Evolutionary conservation across 139 green algal genomes (phyloP).

Genomic region (Choricystis sp.): DNA sequence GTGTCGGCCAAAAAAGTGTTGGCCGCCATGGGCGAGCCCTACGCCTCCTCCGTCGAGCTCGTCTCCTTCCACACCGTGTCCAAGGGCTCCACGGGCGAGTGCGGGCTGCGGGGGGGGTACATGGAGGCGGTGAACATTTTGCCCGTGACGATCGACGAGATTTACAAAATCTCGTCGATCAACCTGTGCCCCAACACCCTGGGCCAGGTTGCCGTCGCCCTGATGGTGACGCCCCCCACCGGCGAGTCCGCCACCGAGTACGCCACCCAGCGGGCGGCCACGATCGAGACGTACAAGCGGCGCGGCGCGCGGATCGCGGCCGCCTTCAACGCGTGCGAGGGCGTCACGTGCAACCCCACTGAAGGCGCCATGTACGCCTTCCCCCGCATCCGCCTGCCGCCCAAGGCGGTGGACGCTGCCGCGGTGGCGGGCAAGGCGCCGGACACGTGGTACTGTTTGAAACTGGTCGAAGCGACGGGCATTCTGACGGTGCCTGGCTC

Average conservation of each 20-base stretch:
- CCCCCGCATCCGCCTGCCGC: conserved; percentile 52
- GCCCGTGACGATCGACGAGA: conserved; percentile 41
- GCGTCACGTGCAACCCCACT: conserved; percentile 69
- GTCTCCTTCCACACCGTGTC: conserved; percentile 69
- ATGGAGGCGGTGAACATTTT: conserved; percentile 76
- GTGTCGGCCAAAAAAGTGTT: conserved; percentile 64
- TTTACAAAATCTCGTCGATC: conserved; percentile 83
- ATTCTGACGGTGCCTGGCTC: conserved; percentile 82
- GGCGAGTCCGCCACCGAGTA: conserved; percentile 62
- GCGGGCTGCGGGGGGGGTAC: conserved; percentile 72
- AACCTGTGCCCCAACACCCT: conserved; percentile 81
- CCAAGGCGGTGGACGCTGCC: conserved; percentile 40
- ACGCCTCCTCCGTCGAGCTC: conserved; percentile 43
- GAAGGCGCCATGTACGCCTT: conserved; percentile 81
- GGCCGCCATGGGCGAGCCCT: conserved; percentile 44
- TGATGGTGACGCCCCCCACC: conserved; percentile 62
- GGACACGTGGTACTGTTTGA: conserved; percentile 86
- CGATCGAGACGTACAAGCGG: conserved; percentile 42
- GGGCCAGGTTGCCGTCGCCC: conserved; percentile 68
- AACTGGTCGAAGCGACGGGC: conserved; percentile 72
- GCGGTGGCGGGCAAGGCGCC: conserved; percentile 58
- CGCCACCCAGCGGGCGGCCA: conserved; percentile 29
- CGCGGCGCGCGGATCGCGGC: conserved; percentile 59
- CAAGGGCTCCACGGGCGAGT: conserved; percentile 64
- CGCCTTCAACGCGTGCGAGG: conserved; percentile 75